Evolutionary conservation across 2,329 filamentous ascomycete genomes (phyloP).

Genomic region (Fusarium ramigenum): DNA sequence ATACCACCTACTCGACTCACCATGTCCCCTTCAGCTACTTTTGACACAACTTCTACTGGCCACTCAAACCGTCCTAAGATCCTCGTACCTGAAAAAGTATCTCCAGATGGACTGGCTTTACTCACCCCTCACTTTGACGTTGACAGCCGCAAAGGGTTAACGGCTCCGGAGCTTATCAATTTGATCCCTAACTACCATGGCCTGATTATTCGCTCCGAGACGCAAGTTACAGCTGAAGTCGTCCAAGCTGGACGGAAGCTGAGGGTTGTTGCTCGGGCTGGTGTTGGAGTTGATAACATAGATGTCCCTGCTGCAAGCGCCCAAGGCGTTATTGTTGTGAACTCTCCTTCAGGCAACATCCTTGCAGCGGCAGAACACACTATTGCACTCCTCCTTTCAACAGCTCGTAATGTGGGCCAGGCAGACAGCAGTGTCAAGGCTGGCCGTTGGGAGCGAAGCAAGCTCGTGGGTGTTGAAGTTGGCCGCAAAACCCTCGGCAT

Average conservation of each 20-base stretch:
- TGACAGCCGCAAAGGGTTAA: slow-evolving; percentile 71
- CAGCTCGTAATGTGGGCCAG: slow-evolving; percentile 77
- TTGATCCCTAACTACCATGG: slow-evolving; percentile 78
- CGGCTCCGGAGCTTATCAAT: slow-evolving; percentile 68
- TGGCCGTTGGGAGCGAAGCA: slow-evolving; percentile 80
- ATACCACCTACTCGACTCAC: neutral
- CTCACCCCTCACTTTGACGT: slow-evolving; percentile 74
- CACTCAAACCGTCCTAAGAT: slow-evolving; percentile 54
- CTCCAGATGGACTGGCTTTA: slow-evolving; percentile 77
- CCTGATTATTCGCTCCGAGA: slow-evolving; percentile 83
- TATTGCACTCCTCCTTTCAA: slow-evolving; percentile 76
- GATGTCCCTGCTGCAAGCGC: slow-evolving; percentile 77
- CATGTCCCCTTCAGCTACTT: slow-evolving; percentile 46
- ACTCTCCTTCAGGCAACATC: slow-evolving; percentile 82
- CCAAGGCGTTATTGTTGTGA: slow-evolving; percentile 81
- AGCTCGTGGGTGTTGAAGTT: slow-evolving; percentile 80
- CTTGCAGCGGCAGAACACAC: slow-evolving; percentile 83
- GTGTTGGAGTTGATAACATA: slow-evolving; percentile 86
- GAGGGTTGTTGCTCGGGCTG: slow-evolving; percentile 81
- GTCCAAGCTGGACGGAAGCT: slow-evolving; percentile 73
- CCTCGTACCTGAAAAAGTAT: slow-evolving; percentile 83
- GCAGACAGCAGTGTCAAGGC: slow-evolving; percentile 74
- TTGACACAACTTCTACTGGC: slow-evolving; percentile 23
- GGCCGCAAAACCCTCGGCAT: slow-evolving; percentile 80
- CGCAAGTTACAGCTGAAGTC: slow-evolving; percentile 77